Conservation (phyloP, 1,284 basidiomycete genomes). For the Ceratorhiza oryzae-sativae region DNA sequence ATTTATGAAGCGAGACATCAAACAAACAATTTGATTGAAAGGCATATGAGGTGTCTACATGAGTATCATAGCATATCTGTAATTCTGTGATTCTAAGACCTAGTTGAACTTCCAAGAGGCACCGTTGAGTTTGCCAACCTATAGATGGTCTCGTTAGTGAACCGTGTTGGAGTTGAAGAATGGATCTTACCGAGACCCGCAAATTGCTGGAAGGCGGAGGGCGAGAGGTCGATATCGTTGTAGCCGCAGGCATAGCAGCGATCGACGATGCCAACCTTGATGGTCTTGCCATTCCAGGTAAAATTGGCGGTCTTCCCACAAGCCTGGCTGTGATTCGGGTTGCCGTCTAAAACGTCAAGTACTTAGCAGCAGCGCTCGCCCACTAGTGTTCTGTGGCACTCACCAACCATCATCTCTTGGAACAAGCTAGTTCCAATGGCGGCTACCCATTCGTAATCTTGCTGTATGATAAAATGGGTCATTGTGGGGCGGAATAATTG, state of each 20-base stretch:
- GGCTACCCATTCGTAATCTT: slow-evolving; percentile 35
- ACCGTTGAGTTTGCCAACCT: slow-evolving; percentile 31
- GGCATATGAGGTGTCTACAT: slow-evolving; percentile 4
- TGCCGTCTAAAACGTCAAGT: slow-evolving; percentile 1
- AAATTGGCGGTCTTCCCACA: slow-evolving; percentile 32
- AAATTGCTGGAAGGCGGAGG: slow-evolving; percentile 37
- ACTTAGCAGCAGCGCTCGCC: not conserved
- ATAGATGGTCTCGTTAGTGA: not conserved
- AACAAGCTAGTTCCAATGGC: slow-evolving; percentile 34
- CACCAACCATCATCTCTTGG: slow-evolving; percentile 39
- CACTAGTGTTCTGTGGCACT: not conserved
- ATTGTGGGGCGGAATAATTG: not conserved
- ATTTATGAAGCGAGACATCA: too few relatives aligned
- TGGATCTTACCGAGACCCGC: slow-evolving; percentile 13
- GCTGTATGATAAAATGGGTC: not conserved
- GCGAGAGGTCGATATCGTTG: slow-evolving; percentile 37
- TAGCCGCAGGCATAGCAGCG: slow-evolving; percentile 36
- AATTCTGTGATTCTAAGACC: not conserved
- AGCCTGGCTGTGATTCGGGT: slow-evolving; percentile 34
- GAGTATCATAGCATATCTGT: not conserved
- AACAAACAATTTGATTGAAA: not conserved
- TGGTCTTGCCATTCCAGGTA: slow-evolving; percentile 35
- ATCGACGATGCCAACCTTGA: slow-evolving; percentile 37
- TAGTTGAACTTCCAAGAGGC: slow-evolving; percentile 10
- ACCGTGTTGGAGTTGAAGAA: not conserved